phyloP scores from a whole-genome alignment of 2,329 filamentous ascomycete genomes.

The Ophiostoma piceae region DNA sequence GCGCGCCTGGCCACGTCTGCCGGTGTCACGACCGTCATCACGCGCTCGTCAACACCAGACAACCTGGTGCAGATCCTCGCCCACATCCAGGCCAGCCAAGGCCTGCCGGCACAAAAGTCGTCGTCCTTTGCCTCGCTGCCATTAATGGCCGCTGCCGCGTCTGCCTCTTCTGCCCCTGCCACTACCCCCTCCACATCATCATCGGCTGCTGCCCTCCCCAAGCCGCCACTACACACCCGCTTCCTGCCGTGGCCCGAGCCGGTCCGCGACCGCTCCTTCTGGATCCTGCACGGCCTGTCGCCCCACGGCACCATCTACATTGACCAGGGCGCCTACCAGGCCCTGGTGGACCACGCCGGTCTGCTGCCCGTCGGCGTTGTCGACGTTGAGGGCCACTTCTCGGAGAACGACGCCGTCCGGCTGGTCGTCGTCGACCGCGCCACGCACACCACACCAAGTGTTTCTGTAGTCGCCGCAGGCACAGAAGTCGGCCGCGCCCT shows the following conservation, averaged over 20 bases:
- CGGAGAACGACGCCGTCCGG: conserved; percentile 86
- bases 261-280: conserved; percentile 91
- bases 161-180: conserved; percentile 14
- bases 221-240: conserved; percentile 76
- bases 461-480: conserved; percentile 67
- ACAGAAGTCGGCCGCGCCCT: conserved; percentile 81
- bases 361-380: conserved; percentile 87
- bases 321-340: conserved; percentile 79
- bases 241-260: conserved; percentile 81
- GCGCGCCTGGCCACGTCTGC: conserved; percentile 88
- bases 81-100: conserved; percentile 60
- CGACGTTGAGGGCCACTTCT: conserved; percentile 81
- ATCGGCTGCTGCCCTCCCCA: conserved; percentile 29
- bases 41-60: conserved; percentile 83
- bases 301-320: conserved; percentile 91
- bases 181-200: conserved; percentile 25
- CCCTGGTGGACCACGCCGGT: conserved; percentile 76
- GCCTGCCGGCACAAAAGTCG: conserved; percentile 33
- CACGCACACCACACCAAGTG: conserved; percentile 70
- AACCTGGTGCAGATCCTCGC: conserved; percentile 84
- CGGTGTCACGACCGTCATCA: conserved; percentile 93
- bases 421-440: conserved; percentile 69
- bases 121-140: conserved; percentile 25
- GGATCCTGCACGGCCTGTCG: conserved; percentile 86
- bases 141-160: neutral